Evolutionary conservation across 768 basidiomycete species (phyloP), one percentile per base, ranked within the genome.

Genomic region (Hygrocybe coccinea): DNA sequence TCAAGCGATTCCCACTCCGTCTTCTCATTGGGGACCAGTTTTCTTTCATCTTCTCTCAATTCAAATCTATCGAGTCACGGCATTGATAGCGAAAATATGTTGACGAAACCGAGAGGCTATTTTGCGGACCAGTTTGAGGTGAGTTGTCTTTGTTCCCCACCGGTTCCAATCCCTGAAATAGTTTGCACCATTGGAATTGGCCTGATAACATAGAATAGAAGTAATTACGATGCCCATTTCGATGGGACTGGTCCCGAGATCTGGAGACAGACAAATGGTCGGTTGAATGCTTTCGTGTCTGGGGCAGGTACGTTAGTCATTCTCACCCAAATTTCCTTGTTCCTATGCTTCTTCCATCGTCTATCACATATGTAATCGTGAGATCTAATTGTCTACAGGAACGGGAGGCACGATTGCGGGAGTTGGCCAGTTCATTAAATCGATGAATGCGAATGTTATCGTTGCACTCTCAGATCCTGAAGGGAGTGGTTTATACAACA

Each of bases 101-200:
- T 73, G 15, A 69, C 63, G 49, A 77, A 78, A 62, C 87, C 89
- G 2, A 76, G 89, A 59, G 95, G 94, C 0, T 89, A 87, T 72
- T 99, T 98, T 63, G 92, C 93, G 3, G 93, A 99, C 67, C 97
- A 99, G 70, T 98, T 99, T 56, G 95, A 97, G 70, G 77, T 72
- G 7, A 60, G 54, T 2, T 21, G 8, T 34, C 44, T 35, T 7
- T 44, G n/a, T 52, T 54, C 19, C n/a, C n/a, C n/a, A n/a, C n/a
- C n/a, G n/a, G n/a, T n/a, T n/a, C n/a, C n/a, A n/a, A n/a, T n/a
- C 44, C n/a, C 22, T 52, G 24, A 38, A 11, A 7, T 2, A 22
- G 10, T 46, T 46, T 50, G 29, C 25, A 35, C 44, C 25, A 44
- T 35, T 33, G 35, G 7, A 53, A 19, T 19, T 46, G 44, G 9